Conservation (phyloP, 2,329 filamentous ascomycete species). For the Phyllosticta ampelicida region DNA sequence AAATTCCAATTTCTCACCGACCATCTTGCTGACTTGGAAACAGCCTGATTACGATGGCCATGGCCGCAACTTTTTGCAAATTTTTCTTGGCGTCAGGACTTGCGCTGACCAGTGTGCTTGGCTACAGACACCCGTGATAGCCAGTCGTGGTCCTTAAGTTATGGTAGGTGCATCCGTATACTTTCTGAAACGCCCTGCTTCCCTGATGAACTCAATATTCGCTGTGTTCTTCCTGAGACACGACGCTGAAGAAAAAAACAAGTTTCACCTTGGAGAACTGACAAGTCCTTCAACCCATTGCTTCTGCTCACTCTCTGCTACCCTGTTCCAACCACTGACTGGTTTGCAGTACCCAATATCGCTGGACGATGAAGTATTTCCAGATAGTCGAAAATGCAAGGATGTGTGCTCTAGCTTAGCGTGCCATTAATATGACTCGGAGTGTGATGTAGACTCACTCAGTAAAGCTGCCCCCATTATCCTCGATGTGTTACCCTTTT, state of each 20-base stretch:
- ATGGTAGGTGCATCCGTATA: neutral
- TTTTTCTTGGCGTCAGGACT: slow-evolving; percentile 13
- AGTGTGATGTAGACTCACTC: neutral
- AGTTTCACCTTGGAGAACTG: slow-evolving; percentile 58
- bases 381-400: neutral
- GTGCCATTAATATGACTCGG: neutral
- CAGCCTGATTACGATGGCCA: slow-evolving; percentile 29
- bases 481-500: neutral
- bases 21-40: slow-evolving; percentile 16
- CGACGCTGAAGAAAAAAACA: slow-evolving; percentile 45
- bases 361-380: neutral
- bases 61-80: neutral
- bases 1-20: neutral
- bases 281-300: slow-evolving; percentile 19
- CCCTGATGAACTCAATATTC: slow-evolving; percentile 51
- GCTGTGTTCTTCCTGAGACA: slow-evolving; percentile 55
- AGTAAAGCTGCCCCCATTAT: neutral
- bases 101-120: slow-evolving; percentile 10
- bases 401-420: neutral
- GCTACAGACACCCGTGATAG: slow-evolving; percentile 2
- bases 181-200: slow-evolving; percentile 11
- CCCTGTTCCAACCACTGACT: neutral
- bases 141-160: neutral
- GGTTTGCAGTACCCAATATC: neutral
- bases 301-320: neutral